Conservation (phyloP, 1,284 basidiomycete species). For the Malassezia brasiliensis region DNA sequence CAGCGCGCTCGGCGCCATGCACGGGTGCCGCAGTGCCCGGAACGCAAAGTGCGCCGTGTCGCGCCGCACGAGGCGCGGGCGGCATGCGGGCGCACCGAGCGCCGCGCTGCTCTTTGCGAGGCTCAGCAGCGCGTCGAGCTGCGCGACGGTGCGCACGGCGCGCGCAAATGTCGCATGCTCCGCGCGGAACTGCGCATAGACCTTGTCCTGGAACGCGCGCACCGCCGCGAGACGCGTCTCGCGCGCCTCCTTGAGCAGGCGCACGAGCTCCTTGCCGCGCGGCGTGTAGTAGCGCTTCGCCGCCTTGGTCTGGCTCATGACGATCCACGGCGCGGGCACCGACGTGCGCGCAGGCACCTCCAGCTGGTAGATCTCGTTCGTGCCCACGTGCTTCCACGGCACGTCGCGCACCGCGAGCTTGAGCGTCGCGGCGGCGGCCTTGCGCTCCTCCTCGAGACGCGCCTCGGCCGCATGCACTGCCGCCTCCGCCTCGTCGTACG, state of each 20-base stretch:
- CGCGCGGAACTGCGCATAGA: conserved; percentile 70
- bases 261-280: conserved; percentile 37
- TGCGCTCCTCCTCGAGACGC: conserved; percentile 33
- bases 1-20: conserved; percentile 35
- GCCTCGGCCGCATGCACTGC: conserved; percentile 29
- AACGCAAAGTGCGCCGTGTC: conserved; percentile 71
- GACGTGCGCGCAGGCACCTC: conserved; percentile 40
- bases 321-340: conserved; percentile 40
- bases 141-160: conserved; percentile 60
- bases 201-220: conserved; percentile 34
- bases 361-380: conserved; percentile 47
- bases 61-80: conserved; percentile 73
- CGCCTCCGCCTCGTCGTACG: conserved; percentile 33
- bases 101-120: conserved; percentile 79
- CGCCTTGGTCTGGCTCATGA: conserved; percentile 42
- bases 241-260: conserved; percentile 44
- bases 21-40: conserved; percentile 72
- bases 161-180: conserved; percentile 53
- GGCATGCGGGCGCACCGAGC: conserved; percentile 81
- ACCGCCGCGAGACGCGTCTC: conserved; percentile 43
- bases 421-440: conserved; percentile 26
- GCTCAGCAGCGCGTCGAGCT: conserved; percentile 83
- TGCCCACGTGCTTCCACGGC: conserved; percentile 45
- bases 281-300: conserved; percentile 44
- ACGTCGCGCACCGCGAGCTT: conserved; percentile 26